phyloP scores from a whole-genome alignment of 2,329 filamentous ascomycete genomes.

The Cladosporium austrohemisphaericum region DNA sequence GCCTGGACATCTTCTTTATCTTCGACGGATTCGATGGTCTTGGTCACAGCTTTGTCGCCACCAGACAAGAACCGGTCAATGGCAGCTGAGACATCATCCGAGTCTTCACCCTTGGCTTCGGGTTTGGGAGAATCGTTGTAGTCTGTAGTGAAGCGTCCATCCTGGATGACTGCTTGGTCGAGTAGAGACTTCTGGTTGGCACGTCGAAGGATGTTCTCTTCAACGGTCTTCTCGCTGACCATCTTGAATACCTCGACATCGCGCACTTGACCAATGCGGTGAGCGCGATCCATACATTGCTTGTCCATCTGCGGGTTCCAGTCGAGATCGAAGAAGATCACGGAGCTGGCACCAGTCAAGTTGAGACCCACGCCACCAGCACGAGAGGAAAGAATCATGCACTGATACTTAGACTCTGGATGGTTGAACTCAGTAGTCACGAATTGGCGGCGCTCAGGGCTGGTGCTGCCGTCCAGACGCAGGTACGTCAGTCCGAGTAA shows the following conservation, averaged over 20 bases:
- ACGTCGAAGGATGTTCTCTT: constrained; percentile 95
- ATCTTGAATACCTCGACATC: constrained; percentile 93
- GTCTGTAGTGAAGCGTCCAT: constrained; percentile 96
- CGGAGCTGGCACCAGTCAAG: constrained; percentile 90
- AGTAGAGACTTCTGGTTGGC: constrained; percentile 97
- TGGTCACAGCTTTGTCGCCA: constrained; percentile 60
- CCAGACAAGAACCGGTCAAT: constrained; percentile 78
- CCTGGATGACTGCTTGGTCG: constrained; percentile 96
- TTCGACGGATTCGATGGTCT: constrained; percentile 82
- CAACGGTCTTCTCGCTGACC: constrained; percentile 68
- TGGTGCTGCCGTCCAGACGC: constrained; percentile 91
- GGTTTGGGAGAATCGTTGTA: constrained; percentile 44
- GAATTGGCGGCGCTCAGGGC: constrained; percentile 91
- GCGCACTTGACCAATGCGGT: constrained; percentile 94
- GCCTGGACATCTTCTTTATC: constrained; percentile 88
- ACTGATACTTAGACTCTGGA: constrained; percentile 83
- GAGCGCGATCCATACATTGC: constrained; percentile 94
- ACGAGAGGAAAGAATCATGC: constrained; percentile 91
- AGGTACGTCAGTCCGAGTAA: constrained; percentile 97
- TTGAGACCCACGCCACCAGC: constrained; percentile 96
- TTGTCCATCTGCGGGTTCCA: constrained; percentile 99
- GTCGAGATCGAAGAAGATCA: constrained; percentile 98
- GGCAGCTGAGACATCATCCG: constrained; percentile 70
- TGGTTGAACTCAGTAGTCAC: constrained; percentile 91
- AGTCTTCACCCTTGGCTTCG: constrained; percentile 49